Conservation (phyloP, 2,329 filamentous ascomycete genomes). For the Knoxdaviesia proteae region DNA sequence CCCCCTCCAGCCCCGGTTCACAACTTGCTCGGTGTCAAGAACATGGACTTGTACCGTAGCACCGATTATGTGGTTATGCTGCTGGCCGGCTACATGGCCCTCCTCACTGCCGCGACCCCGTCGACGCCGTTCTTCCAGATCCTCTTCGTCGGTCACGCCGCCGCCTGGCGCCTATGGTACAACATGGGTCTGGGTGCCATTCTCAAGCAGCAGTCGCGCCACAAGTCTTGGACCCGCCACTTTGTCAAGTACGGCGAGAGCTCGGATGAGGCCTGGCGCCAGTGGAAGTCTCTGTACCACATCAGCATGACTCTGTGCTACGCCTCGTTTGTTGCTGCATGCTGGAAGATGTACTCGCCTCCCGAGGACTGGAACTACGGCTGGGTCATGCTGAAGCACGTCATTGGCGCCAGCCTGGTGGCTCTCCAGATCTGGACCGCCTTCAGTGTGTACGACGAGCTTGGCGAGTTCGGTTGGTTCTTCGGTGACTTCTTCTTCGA, state of each 20-base stretch:
- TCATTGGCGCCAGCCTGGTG: conserved; percentile 61
- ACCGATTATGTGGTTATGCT: conserved; percentile 68
- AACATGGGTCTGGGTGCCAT: conserved; percentile 71
- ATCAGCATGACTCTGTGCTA: conserved; percentile 83
- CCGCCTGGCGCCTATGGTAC: conserved; percentile 79
- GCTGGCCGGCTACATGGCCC: conserved; percentile 53
- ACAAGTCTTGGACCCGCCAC: conserved; percentile 90
- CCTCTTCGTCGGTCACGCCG: conserved; percentile 62
- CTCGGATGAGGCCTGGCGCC: conserved; percentile 78
- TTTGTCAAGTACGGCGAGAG: conserved; percentile 94
- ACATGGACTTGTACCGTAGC: conserved; percentile 72
- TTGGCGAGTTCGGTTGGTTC: conserved; percentile 98
- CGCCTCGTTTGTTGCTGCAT: conserved; percentile 68
- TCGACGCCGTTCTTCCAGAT: conserved; percentile 54
- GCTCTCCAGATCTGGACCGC: conserved; percentile 84
- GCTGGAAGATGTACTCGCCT: conserved; percentile 90
- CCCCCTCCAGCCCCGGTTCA: conserved; percentile 47
- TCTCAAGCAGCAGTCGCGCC: conserved; percentile 65
- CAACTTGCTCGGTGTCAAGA: conserved; percentile 62
- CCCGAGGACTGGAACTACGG: conserved; percentile 74
- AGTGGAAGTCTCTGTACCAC: conserved; percentile 95
- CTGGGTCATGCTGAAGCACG: conserved; percentile 69
- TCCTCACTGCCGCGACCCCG: conserved; percentile 56
- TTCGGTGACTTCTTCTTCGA: conserved; percentile 98
- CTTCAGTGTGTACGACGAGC: conserved; percentile 78